Evolutionary conservation across 2,329 filamentous ascomycete genomes (phyloP), one percentile per base, ranked within the genome.

Genomic region (Davidsoniella neocaledoniae): DNA sequence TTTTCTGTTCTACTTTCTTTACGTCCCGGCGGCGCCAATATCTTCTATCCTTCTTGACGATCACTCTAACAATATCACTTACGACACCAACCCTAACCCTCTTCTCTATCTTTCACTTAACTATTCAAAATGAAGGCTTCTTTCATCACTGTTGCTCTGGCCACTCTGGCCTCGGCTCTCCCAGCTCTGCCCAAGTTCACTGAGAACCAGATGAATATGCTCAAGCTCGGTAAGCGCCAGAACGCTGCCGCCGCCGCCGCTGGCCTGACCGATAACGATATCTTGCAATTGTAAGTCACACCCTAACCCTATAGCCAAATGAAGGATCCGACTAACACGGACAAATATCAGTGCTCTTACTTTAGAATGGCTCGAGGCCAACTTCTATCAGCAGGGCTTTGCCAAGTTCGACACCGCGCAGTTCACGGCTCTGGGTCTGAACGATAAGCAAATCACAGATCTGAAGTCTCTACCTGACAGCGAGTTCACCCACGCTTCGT

Each of bases 341-440:
- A 17, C 17, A n/a, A 19, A 23, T 23, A 12, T 21, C 17, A 52
- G 77, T 60, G 81, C 81, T 54, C 68, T 85, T 50, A 85, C 81
- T 5, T 70, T 85, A 43, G 83, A 87, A 65, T 79, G 82, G 65
- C 79, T 86, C 58, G 83, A 86, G 66, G 71, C 77, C 21, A 69
- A 72, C 50, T 86, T 85, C 65, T 86, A 87, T 70, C 70, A 74
- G 57, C 71, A 82, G 60, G 81, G 80, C 37, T 83, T 86, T 60
- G 69, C 70, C 55, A 72, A 76, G 62, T 83, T 86, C 66, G 69
- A 75, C 23, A 70, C 74, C 39, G 62, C 70, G 26, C 76, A 84
- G 58, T 86, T 87, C 64, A 60, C 66, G 21, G 75, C 76, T n/a
- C 60, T 63, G 37, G 64, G 62, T 17, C 60, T 63, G 55, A 60